Conservation (phyloP, 352 stramenopile genomes). For the Phytophthora hybrid region DNA sequence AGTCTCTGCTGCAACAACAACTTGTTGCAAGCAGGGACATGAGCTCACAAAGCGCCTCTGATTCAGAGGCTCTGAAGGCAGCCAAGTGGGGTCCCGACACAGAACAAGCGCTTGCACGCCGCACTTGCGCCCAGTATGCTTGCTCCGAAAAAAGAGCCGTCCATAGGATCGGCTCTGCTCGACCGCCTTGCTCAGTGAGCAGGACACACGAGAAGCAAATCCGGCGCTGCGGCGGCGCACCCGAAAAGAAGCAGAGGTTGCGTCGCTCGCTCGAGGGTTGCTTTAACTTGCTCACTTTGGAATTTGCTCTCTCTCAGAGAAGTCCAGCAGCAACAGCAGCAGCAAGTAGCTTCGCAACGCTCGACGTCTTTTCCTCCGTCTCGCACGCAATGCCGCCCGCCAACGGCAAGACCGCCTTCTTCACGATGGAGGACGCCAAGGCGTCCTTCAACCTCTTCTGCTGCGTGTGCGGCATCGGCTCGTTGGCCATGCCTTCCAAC, state of each 20-base stretch:
- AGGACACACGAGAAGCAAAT: slow-evolving; percentile 17
- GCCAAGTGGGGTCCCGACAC: slow-evolving; percentile 16
- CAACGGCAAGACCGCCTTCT: slow-evolving; percentile 29
- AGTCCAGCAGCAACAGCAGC: slow-evolving; percentile 11
- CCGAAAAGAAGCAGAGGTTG: slow-evolving; percentile 6
- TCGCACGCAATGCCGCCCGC: slow-evolving; percentile 39
- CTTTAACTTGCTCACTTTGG: slow-evolving; percentile 39
- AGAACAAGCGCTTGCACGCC: slow-evolving; percentile 16
- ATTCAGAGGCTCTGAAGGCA: slow-evolving; percentile 5
- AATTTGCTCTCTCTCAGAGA: slow-evolving; percentile 36
- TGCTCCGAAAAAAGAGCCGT: slow-evolving; percentile 28
- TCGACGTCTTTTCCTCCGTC: slow-evolving; percentile 21
- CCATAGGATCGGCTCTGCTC: slow-evolving; percentile 24
- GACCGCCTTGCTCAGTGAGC: slow-evolving; percentile 24
- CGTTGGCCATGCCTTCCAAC: slow-evolving; percentile 55
- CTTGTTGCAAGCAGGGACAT: slow-evolving; percentile 43
- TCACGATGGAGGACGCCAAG: slow-evolving; percentile 46
- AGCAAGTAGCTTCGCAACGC: slow-evolving; percentile 5
- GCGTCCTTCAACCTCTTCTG: slow-evolving; percentile 56
- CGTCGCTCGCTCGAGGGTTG: slow-evolving; percentile 15
- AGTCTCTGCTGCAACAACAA: slow-evolving; percentile 34
- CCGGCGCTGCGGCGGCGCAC: slow-evolving; percentile 21
- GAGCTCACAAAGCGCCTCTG: slow-evolving; percentile 20
- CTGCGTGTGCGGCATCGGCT: slow-evolving; percentile 53
- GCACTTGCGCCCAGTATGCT: slow-evolving; percentile 28